Base-by-base conservation (phyloP, 1,284 basidiomycete species). In the Ceratobasidium sp. region DNA sequence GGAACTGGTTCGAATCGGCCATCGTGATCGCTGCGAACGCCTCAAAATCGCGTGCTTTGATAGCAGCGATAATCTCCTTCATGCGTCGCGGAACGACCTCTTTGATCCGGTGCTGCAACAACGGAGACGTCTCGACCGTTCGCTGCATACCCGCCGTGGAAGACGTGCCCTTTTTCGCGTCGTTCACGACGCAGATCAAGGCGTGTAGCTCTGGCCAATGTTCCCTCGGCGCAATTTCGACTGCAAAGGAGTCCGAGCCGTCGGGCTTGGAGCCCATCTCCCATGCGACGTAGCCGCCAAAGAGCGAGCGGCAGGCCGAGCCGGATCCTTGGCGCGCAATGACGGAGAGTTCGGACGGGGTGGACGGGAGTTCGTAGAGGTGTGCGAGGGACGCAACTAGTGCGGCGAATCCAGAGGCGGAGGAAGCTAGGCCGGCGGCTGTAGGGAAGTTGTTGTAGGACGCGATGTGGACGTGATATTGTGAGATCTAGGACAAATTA, bases 361-460 rank as follows among this genome's bases (percentile, higher is more conserved):
- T 68, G 87, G 87, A 89, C 58, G 91, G 93, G 78, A 99, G 93
- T 39, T 89, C 84, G 88, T 97, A 99, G 79, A 99, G 92, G 9
- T 91, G 89, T 0, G 96, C 93, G 60, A 99, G 91, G 66, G 97
- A 98, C 10, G 93, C 90, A 67, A 97, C 95, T 56, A 99, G 92
- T 0, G 97, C 98, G 0, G 98, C 97, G 81, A 99, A 97, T 13
- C 97, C 97, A 0, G 97, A 96, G 0, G 98, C 97, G 42, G 97
- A 98, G 0, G 97, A 99, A 0, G 98, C 97, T 53, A 99, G 92
- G 13, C 97, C 98, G 0, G 97, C 98, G 9, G 98, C 98, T 5
- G 97, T 99, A 33, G 97, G 97, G 89, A 99, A 99, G 89, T 99
- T 99, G 91, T 99, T 99, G 87, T 93, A 93, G 12, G 97, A 99